A percentile compares a stretch with the other conserved stretches of the same genome.
These are phyloP conservation scores for Euphorbia peplus DNA, from an alignment of 345 rosid genomes.

Conservation along the genomic window DNA sequence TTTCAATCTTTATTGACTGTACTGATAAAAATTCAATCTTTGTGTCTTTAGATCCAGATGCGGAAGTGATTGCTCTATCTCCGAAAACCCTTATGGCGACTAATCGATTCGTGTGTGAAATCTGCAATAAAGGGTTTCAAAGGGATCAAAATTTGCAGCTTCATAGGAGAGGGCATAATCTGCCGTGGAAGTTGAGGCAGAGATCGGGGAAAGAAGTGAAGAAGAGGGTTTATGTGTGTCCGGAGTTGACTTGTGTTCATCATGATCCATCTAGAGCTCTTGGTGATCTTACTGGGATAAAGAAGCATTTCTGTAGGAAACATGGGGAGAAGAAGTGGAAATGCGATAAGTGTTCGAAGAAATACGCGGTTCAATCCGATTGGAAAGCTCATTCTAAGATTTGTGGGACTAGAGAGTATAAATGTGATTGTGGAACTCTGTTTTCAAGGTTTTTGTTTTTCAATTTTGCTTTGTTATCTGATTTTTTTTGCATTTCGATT, in stretches of 20 bases:
- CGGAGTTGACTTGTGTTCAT: slow-evolving; percentile 73
- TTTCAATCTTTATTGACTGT: neutral
- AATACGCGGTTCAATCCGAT: slow-evolving; percentile 94
- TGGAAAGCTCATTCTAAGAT: slow-evolving; percentile 97
- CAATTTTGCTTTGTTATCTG: neutral
- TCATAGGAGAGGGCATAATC: slow-evolving; percentile 90
- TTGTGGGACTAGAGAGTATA: slow-evolving; percentile 90
- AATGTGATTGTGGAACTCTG: slow-evolving; percentile 86
- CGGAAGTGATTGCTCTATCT: slow-evolving; percentile 92
- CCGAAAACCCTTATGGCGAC: slow-evolving; percentile 86
- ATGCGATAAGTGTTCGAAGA: slow-evolving; percentile 91
- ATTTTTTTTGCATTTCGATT: slow-evolving; percentile 8
- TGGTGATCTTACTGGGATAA: slow-evolving; percentile 94
- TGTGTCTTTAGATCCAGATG: slow-evolving; percentile 70
- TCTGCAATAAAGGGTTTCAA: slow-evolving; percentile 94
- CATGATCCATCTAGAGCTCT: slow-evolving; percentile 87
- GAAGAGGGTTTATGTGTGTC: slow-evolving; percentile 92
- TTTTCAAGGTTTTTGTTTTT: slow-evolving; percentile 61
- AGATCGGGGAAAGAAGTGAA: slow-evolving; percentile 83
- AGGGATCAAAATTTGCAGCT: slow-evolving; percentile 96
- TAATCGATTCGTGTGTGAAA: slow-evolving; percentile 90
- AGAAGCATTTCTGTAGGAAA: slow-evolving; percentile 96
- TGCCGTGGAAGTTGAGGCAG: slow-evolving; percentile 92
- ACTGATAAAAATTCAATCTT: neutral
- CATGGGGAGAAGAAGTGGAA: slow-evolving; percentile 98